phyloP scores from a whole-genome alignment of 345 rosid species.

The Eucalyptus marginata region DNA sequence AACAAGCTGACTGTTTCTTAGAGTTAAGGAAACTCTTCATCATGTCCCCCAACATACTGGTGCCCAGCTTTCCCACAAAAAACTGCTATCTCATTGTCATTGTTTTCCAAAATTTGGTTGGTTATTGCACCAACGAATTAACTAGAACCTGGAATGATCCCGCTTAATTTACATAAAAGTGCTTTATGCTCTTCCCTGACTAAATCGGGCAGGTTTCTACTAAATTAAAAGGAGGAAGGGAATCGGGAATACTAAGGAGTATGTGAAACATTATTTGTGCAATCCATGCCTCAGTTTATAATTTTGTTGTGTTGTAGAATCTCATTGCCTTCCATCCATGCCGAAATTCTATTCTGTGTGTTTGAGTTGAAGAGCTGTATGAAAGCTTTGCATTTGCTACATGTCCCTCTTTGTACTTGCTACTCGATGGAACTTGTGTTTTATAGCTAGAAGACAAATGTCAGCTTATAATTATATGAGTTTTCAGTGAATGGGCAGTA shows the following conservation, averaged over 20 bases:
- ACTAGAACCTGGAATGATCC: background rate
- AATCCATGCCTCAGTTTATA: background rate
- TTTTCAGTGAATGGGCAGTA: background rate
- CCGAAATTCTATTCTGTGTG: background rate
- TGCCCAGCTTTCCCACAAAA: background rate
- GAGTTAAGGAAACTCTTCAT: background rate
- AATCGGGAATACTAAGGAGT: background rate
- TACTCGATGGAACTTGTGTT: background rate
- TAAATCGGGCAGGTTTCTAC: background rate
- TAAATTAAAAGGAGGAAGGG: background rate
- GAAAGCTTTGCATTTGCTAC: background rate
- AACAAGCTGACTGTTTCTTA: background rate
- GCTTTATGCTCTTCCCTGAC: background rate
- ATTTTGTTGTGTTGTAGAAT: background rate
- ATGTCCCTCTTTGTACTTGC: background rate
- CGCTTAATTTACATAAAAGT: background rate
- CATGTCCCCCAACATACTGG: background rate
- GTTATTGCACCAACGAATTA: background rate
- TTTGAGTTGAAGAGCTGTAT: background rate
- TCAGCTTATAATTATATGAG: background rate
- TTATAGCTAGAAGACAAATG: background rate
- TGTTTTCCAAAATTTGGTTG: background rate
- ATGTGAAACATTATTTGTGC: background rate
- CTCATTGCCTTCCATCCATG: background rate
- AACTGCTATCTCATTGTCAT: background rate